Conservation (phyloP, 768 basidiomycete genomes). For the Mycena maculata region DNA sequence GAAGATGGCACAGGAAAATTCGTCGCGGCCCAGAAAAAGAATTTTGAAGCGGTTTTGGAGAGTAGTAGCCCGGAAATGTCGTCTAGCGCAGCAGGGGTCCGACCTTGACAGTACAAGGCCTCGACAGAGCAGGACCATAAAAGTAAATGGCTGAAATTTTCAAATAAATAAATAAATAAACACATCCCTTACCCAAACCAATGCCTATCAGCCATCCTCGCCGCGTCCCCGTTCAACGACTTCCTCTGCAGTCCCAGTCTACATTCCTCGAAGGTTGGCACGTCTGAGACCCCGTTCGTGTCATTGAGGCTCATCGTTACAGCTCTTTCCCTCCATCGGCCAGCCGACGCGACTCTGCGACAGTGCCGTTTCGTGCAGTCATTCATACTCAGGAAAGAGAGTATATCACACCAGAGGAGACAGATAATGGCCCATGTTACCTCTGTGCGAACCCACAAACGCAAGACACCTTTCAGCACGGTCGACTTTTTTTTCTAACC, state of each 20-base stretch:
- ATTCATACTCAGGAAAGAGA: slow-evolving; percentile 22
- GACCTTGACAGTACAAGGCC: too few species aligned
- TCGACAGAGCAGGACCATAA: too few species aligned
- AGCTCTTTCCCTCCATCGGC: slow-evolving; percentile 28
- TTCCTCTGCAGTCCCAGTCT: not conserved
- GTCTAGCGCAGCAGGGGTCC: not conserved
- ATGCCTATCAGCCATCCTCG: slow-evolving; percentile 27
- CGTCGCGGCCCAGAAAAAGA: slow-evolving; percentile 89
- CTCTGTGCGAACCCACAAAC: slow-evolving; percentile 13
- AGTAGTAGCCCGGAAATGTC: not conserved
- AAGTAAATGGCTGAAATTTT: not conserved
- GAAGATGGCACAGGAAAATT: slow-evolving; percentile 85
- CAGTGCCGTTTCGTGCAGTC: slow-evolving; percentile 21
- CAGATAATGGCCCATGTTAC: slow-evolving; percentile 11
- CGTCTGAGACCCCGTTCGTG: too few species aligned
- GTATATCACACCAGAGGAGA: not conserved
- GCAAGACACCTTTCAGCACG: not conserved
- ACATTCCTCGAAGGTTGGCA: slow-evolving; percentile 11
- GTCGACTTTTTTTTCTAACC: not conserved
- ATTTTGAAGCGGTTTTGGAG: slow-evolving; percentile 66
- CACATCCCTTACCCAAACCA: not conserved
- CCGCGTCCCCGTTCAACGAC: slow-evolving; percentile 1
- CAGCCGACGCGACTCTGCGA: not conserved
- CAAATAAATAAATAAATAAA: not conserved
- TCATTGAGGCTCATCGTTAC: not conserved